These are phyloP conservation scores for Vitis labrusca DNA, from an alignment of 164 flowering plant species.

Conservation along the genomic window DNA sequence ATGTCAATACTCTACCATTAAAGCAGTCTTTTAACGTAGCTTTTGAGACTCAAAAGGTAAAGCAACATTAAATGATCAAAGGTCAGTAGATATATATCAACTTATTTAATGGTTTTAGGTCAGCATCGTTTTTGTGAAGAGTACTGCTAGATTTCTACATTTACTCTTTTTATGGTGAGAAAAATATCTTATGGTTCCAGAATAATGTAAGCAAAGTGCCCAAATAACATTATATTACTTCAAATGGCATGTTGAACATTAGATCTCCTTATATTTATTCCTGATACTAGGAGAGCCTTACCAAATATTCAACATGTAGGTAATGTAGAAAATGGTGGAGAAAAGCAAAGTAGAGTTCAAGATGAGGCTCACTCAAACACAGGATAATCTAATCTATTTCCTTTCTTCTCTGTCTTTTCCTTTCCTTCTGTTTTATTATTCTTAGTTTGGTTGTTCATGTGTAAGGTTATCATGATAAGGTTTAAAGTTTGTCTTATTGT, in stretches of 20 bases:
- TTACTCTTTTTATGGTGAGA: neutral
- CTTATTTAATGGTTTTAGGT: too few relatives aligned
- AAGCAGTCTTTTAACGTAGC: too few relatives aligned
- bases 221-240: neutral
- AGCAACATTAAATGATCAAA: too few relatives aligned
- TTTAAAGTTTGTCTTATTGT: slow-evolving; percentile 4
- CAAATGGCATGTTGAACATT: slow-evolving; percentile 1
- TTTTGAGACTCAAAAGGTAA: too few relatives aligned
- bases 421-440: neutral
- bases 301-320: slow-evolving; percentile 36
- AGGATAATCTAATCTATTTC: slow-evolving; percentile 20
- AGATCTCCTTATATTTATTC: neutral
- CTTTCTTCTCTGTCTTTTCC: neutral
- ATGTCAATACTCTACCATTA: too few relatives aligned
- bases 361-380: slow-evolving; percentile 35
- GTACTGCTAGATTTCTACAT: too few relatives aligned
- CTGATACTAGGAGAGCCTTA: slow-evolving; percentile 5
- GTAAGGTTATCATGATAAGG: neutral
- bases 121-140: too few relatives aligned
- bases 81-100: too few relatives aligned
- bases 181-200: neutral
- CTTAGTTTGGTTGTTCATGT: slow-evolving; percentile 2
- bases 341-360: slow-evolving; percentile 34
- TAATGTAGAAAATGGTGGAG: slow-evolving; percentile 44
- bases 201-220: neutral